Base-by-base conservation (phyloP, 1,139 yeast species). In the Kurtzmaniella quercitrusa region DNA sequence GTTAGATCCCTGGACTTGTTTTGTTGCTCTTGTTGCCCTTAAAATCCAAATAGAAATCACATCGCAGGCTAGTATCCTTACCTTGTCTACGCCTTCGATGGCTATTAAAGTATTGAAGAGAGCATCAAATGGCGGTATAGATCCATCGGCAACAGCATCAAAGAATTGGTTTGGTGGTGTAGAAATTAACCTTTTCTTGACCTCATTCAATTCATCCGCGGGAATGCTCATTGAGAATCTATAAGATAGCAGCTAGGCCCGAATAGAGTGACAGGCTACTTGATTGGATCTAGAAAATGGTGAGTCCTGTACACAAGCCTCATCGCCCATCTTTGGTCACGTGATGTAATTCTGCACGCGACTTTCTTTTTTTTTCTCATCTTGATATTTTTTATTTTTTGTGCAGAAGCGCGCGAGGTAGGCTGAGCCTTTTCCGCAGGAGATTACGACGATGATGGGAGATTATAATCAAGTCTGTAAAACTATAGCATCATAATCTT, bases 41-140 rank as follows among this genome's bases (percentile, higher is more conserved):
- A 42, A 18, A n/a, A 42, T 15, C 45, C 45, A 42, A 15, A 42
- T 42, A 11, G 45, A 40, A 8, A 42, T 34, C 15, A 40, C 42
- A 33, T 42, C 45, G 17, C 45, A 42, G 32, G 40, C 38, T 8
- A 40, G 14, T 2, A 42, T 36, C 20, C 40, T 18, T 19, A 36
- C 20, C 7, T 15, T 15, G 15, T 33, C 36, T 7, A 23, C 36
- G 3, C 33, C 42, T 35, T 36, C 32, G 17, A 28, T 38, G 5
- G 36, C 22, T 5, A 20, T 11, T 6, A 42, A 41, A 16, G 37
- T 38, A 6, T 39, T 17, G 36, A 26, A 38, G n/a, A 42, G n/a
- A 9, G 16, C 19, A 8, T 16, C 20, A 28, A 28, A 42, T 5
- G 21, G 2, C 6, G 26, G 30, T 11, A 42, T 20, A 5, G 38